These are phyloP conservation scores for Fusarium penzigii DNA, from an alignment of 2,329 filamentous ascomycete genomes.

Conservation along the genomic window DNA sequence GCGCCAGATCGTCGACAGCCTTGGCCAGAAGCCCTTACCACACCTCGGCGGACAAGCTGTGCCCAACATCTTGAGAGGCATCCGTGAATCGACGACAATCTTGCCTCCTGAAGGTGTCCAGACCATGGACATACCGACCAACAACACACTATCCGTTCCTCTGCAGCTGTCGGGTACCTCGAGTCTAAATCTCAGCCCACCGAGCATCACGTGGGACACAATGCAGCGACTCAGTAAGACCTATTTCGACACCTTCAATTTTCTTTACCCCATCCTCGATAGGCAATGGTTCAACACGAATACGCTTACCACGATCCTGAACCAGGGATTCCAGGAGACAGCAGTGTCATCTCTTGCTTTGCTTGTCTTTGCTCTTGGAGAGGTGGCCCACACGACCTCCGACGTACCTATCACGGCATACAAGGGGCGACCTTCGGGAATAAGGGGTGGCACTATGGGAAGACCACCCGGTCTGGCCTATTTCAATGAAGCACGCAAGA, in stretches of 20 bases:
- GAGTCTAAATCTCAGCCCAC: constrained; percentile 15
- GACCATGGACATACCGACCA: constrained; percentile 15
- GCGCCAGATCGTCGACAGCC: constrained; percentile 26
- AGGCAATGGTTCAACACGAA: constrained; percentile 53
- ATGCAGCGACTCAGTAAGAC: constrained; percentile 53
- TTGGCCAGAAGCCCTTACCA: constrained; percentile 25
- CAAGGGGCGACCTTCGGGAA: constrained; percentile 49
- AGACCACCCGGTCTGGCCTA: constrained; percentile 58
- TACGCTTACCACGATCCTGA: constrained; percentile 46
- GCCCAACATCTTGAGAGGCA: constrained; percentile 19
- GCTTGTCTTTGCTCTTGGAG: constrained; percentile 60
- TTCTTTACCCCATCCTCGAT: constrained; percentile 59
- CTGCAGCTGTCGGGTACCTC: constrained; percentile 20
- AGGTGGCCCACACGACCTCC: constrained; percentile 54
- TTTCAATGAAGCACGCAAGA: constrained; percentile 62
- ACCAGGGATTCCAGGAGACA: constrained; percentile 47
- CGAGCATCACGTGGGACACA: constrained; percentile 45
- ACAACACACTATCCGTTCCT: constrained; percentile 19
- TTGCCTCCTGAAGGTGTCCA: constrained; percentile 27
- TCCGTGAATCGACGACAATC: constrained; percentile 21
- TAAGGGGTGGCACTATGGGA: constrained; percentile 51
- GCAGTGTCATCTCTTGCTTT: constrained; percentile 53
- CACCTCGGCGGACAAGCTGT: constrained; percentile 17
- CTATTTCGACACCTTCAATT: constrained; percentile 62
- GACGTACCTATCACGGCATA: constrained; percentile 46